Evolutionary conservation across 768 basidiomycete species (phyloP), one percentile per base, ranked within the genome.

Genomic region (Rhizopogon sp.): DNA sequence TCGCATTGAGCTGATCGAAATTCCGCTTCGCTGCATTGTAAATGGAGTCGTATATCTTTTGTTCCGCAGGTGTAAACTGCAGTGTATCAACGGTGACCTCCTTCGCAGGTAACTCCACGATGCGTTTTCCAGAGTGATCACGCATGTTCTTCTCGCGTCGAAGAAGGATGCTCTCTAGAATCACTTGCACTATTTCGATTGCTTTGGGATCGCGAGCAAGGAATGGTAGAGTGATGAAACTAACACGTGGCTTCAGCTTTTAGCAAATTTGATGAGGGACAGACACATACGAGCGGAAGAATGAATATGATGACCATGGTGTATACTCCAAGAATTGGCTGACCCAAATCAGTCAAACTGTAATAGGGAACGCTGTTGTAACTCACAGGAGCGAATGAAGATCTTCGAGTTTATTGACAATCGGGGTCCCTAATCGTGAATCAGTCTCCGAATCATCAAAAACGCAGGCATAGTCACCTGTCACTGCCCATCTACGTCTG

Each of bases 61-160:
- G 77, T 69, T 98, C 96, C 6, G 88, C 64, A 1, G 82, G 72
- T 0, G 89, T 85, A 64, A 98, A 94, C 58, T 83, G 84, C n/a
- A 98, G 80, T 1, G 74, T 77, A 62, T 93, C 88, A 10, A 92
- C 72, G 6, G 71, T 47, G 37, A 87, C 90, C 72, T 91, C 87
- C 71, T 98, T 98, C 0, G 82, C 73, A 0, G 95, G 95, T 5
- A 98, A 73, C 42, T 93, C 84, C 1, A 98, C 92, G 44, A 98
- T 97, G 51, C 76, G 82, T 52, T 90, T 87, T 8, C 96, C 96
- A 60, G 93, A 83, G 37, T 71, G 76, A 70, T 95, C 95, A 39
- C 82, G 82, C 91, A 94, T 96, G 52, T 82, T 87, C 75, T 98
- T 98, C 70, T 98, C 95, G 58, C 96, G 81, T 13, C 96, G 81